These are phyloP conservation scores for Juncus inflexus DNA, from an alignment of 176 grass and related monocot species.

Conservation along the genomic window DNA sequence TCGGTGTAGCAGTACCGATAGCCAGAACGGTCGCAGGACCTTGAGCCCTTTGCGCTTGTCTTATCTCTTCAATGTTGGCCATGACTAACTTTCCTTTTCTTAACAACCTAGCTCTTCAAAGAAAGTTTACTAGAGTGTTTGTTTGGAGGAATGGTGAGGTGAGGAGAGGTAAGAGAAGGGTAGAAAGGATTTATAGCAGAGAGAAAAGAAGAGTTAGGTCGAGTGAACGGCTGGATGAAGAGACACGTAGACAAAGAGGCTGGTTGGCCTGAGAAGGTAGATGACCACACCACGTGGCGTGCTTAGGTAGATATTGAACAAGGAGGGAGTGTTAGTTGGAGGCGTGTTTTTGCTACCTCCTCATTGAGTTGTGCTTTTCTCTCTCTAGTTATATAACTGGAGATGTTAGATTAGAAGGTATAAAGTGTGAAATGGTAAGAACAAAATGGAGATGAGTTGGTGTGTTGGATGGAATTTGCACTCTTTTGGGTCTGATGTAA, in stretches of 20 bases:
- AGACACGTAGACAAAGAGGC: constrained; percentile 22
- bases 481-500: not conserved
- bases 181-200: constrained; percentile 1
- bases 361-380: not conserved
- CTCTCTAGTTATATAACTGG: not conserved
- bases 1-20: constrained; percentile 78
- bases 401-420: not conserved
- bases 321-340: constrained; percentile 23
- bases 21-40: constrained; percentile 74
- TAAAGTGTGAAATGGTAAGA: too few relatives aligned
- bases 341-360: constrained; percentile 2
- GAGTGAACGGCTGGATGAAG: constrained; percentile 62
- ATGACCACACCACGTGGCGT: constrained; percentile 14
- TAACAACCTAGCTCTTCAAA: not conserved
- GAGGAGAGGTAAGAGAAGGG: not conserved
- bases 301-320: not conserved
- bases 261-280: not conserved
- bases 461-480: not conserved
- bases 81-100: constrained; percentile 14
- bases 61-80: constrained; percentile 65
- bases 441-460: not conserved
- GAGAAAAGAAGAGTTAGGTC: constrained; percentile 38
- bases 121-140: not conserved
- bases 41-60: constrained; percentile 61
- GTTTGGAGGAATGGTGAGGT: not conserved